Evolutionary conservation across 176 grass and related monocot species (phyloP).

Genomic region (Carex cristatella): DNA sequence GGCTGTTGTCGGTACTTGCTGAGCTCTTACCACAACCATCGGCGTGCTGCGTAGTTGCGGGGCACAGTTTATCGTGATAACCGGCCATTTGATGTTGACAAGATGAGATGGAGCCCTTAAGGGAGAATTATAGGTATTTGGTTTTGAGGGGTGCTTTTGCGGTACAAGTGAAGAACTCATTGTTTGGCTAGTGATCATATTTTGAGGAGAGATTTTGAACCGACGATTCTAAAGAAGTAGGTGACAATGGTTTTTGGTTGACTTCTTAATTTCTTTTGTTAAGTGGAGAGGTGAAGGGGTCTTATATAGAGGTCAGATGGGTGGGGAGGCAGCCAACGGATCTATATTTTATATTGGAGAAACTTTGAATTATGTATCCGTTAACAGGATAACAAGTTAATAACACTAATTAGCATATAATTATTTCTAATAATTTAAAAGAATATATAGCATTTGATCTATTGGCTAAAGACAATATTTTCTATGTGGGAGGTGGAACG

Average conservation of each 20-base stretch:
- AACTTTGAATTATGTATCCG: no score
- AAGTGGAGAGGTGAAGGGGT: neutral
- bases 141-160: neutral
- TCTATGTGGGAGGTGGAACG: no score
- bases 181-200: neutral
- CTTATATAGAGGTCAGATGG: neutral
- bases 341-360: neutral
- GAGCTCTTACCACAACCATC: neutral
- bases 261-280: neutral
- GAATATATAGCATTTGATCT: neutral
- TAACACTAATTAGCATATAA: neutral
- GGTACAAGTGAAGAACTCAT: conserved; percentile 2
- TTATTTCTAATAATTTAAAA: no score
- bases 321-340: neutral
- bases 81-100: conserved; percentile 1
- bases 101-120: neutral
- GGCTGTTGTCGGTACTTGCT: neutral
- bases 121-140: neutral
- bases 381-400: neutral
- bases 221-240: neutral
- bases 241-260: neutral
- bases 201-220: neutral
- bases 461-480: neutral
- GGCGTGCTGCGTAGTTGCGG: neutral
- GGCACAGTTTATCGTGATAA: neutral